These are phyloP conservation scores for Coleophoma cylindrospora DNA, from an alignment of 2,329 filamentous ascomycete species.

Conservation along the genomic window DNA sequence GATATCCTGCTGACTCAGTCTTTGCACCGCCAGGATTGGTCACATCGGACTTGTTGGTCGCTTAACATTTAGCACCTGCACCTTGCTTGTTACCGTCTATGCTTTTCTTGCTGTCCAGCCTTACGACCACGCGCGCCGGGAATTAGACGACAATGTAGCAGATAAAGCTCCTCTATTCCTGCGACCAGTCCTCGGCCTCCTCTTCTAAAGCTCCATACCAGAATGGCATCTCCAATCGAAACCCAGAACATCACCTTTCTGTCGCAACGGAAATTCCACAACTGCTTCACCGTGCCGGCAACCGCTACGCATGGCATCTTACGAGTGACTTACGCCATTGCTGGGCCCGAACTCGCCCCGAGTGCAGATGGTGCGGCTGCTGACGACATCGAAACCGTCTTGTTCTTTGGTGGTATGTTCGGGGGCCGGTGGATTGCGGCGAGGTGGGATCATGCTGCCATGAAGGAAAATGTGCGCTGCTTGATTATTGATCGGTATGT, in stretches of 20 bases:
- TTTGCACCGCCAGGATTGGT: too few species aligned
- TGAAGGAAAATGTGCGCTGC: constrained; percentile 28
- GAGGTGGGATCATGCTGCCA: constrained; percentile 24
- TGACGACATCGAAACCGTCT: constrained; percentile 21
- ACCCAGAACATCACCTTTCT: constrained; percentile 10
- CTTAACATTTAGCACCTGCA: too few species aligned
- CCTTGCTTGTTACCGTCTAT: too few species aligned
- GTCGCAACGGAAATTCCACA: constrained; percentile 19
- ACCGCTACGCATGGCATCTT: constrained; percentile 15
- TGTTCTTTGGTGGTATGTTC: constrained; percentile 35
- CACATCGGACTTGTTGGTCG: too few species aligned
- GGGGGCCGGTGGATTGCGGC: constrained; percentile 25
- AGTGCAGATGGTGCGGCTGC: constrained; percentile 1
- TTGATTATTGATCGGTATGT: constrained; percentile 33
- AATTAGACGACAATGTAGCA: too few species aligned
- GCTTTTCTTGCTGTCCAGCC: too few species aligned
- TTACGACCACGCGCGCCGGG: too few species aligned
- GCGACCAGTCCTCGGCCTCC: too few species aligned
- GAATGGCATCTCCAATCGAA: constrained; percentile 2
- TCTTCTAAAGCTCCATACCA: too few species aligned
- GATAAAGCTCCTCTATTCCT: too few species aligned
- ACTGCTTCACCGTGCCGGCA: constrained; percentile 16
- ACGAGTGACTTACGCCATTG: constrained; percentile 21
- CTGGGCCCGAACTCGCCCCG: constrained; percentile 9
- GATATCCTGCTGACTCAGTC: too few species aligned